Conservation (phyloP, 768 basidiomycete genomes). For the Lactarius sp. region DNA sequence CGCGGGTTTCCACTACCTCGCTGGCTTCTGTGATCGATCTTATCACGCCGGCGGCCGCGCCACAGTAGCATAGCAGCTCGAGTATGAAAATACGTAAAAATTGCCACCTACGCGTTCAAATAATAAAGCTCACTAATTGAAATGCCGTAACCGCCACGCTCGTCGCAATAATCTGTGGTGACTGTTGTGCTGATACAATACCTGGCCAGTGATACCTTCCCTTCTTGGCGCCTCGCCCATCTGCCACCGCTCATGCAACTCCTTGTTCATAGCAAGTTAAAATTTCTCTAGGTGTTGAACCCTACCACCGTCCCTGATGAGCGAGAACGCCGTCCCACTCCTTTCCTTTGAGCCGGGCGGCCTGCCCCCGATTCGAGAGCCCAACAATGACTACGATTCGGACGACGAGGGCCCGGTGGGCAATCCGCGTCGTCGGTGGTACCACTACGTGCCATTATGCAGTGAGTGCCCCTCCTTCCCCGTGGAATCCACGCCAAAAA, state of each 20-base stretch:
- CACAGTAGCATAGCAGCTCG: no score
- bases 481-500: background rate
- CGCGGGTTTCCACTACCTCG: no score
- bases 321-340: slow-evolving; percentile 6
- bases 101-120: no score
- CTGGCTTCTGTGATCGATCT: no score
- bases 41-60: no score
- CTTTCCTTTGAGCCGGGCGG: slow-evolving; percentile 13
- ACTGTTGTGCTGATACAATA: no score
- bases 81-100: no score
- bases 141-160: no score
- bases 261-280: background rate
- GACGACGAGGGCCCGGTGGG: slow-evolving; percentile 7
- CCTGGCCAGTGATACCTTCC: background rate
- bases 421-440: slow-evolving; percentile 21
- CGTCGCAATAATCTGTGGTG: no score
- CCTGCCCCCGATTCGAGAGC: slow-evolving; percentile 2
- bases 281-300: background rate
- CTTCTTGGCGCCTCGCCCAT: background rate
- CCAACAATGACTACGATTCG: slow-evolving; percentile 9
- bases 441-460: slow-evolving; percentile 23
- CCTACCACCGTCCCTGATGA: background rate
- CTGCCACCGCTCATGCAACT: background rate
- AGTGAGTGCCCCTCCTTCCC: slow-evolving; percentile 7
- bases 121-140: no score